Conservation (phyloP, 75 land plant species). For the Pinus tabuliformis region DNA sequence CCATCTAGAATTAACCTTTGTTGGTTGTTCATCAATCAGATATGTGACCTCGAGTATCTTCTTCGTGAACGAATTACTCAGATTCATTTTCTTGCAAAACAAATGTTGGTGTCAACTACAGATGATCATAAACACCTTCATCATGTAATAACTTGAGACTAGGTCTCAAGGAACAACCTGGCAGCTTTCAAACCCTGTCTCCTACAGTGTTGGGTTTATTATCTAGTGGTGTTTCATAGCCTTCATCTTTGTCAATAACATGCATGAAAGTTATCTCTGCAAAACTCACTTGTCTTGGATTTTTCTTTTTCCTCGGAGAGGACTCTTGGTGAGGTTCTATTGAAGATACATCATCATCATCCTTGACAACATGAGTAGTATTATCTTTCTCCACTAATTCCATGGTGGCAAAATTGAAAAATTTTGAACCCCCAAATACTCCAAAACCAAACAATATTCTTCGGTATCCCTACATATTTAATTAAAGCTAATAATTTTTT, state of each 20-base stretch:
- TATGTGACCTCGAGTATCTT: background rate
- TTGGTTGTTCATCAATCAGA: background rate
- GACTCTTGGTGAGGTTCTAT: conserved; percentile 25
- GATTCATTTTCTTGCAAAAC: background rate
- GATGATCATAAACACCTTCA: background rate
- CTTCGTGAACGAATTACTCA: background rate
- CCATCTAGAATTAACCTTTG: conserved; percentile 2
- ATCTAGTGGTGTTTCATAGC: conserved; percentile 33
- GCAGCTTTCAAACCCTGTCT: background rate
- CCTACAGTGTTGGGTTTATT: conserved; percentile 3
- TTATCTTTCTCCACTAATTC: too few species aligned
- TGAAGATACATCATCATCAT: too few species aligned
- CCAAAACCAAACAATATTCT: too few species aligned
- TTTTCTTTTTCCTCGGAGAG: conserved; percentile 20
- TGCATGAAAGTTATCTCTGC: conserved; percentile 68
- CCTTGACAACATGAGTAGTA: too few species aligned
- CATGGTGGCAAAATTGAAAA: too few species aligned
- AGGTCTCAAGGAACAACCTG: background rate
- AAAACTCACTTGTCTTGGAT: conserved; percentile 64
- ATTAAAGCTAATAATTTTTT: too few species aligned
- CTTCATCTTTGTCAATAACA: conserved; percentile 55
- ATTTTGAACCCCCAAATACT: too few species aligned
- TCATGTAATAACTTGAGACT: background rate
- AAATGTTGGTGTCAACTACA: conserved; percentile 2
- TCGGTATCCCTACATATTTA: too few species aligned